Evolutionary conservation across 164 flowering plant species (phyloP), one percentile per base, ranked within the genome.

Genomic region (Magnolia officinalis): DNA sequence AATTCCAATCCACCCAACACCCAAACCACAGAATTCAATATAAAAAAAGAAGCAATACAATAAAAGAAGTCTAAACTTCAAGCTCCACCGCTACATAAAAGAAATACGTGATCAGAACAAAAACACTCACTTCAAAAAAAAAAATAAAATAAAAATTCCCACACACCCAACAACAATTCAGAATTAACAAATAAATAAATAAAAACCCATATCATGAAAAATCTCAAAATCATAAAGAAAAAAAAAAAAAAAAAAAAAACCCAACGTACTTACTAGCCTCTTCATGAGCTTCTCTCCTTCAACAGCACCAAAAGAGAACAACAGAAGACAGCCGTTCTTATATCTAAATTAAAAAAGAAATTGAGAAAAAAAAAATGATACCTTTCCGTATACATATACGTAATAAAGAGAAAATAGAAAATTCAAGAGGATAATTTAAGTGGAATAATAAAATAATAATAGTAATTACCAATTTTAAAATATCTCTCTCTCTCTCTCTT

Each of bases 261-360:
- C 61, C 67, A 88, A 88, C 92, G 90, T 90, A 89, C 97, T 92
- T 92, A 92, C 97, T 86, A 88, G 91, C 93, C 91, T 84, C 89
- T 89, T 89, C 94, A 84, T 87, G 81, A 77, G 81, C 63, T 72
- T 24, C 61, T 16, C 18, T 16, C 61, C 61, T 79, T 69, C 75
- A 76, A 76, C 58, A 59, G 75, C 75, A 51, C 82, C 75, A 77
- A 31, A 14, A 58, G 19, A 7, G 13, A 59, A 70, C 68, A 73
- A 73, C 68, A 21, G 73, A 74, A 21, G 73, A 74, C 16, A 37
- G 45, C 4, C 45, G 45, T 37, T 37, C 45, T 37, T 37, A 37
- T 37, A 31, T 14, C 20, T 19, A 31, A 75, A 68, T 19, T 23
- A 58, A 75, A 59, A 58, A 26, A 18, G 14, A 29, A 74, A 29